Percentiles rank a stretch among this genome's conserved stretches.
phyloP scores from a whole-genome alignment of 2,329 filamentous ascomycete genomes.

The Aspergillus glaucus region DNA sequence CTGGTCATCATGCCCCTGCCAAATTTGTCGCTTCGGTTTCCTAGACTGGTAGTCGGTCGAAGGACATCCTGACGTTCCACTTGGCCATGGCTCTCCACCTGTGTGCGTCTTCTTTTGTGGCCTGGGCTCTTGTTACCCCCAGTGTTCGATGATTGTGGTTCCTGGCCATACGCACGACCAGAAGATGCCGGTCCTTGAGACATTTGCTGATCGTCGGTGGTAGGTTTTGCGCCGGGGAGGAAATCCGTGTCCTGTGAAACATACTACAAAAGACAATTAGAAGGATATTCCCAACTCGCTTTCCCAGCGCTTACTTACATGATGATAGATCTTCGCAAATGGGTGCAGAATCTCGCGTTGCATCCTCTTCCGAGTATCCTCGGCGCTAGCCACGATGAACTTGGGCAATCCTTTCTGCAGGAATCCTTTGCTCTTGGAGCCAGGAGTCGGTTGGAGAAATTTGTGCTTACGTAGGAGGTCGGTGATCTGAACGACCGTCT shows the following conservation, averaged over 20 bases:
- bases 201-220: background rate
- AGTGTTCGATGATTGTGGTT: background rate
- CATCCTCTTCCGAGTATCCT: constrained; percentile 15
- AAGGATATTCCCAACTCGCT: background rate
- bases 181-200: background rate
- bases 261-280: background rate
- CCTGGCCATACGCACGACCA: background rate
- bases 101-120: background rate
- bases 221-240: background rate
- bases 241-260: background rate
- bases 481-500: constrained; percentile 23
- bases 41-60: background rate
- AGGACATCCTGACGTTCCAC: background rate
- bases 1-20: background rate
- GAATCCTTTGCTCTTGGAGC: constrained; percentile 26
- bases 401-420: constrained; percentile 22
- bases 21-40: background rate
- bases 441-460: constrained; percentile 22
- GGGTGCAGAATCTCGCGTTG: constrained; percentile 25
- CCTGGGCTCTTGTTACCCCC: background rate
- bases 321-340: constrained; percentile 26
- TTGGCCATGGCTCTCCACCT: background rate
- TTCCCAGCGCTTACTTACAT: constrained; percentile 15
- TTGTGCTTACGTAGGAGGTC: constrained; percentile 21
- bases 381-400: constrained; percentile 16